phyloP scores from a whole-genome alignment of 176 grass and related monocot species.

The Phoenix dactylifera region DNA sequence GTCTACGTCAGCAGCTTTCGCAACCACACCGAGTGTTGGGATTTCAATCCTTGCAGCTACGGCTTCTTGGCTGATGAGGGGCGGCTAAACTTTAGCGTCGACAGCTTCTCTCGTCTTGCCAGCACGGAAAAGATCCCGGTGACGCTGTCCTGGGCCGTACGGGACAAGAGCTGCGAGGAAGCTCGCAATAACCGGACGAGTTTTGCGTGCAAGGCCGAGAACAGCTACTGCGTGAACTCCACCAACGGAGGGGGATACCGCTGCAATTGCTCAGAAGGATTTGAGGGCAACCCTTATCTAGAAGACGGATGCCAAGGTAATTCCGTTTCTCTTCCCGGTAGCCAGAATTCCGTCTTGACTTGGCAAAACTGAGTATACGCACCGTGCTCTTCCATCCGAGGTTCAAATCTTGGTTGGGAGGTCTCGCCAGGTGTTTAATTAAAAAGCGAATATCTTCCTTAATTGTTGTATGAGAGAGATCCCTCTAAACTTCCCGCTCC shows the following conservation, averaged over 20 bases:
- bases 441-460: too few relatives aligned
- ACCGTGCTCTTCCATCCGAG: too few relatives aligned
- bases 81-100: neutral
- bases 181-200: neutral
- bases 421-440: too few relatives aligned
- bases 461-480: too few relatives aligned
- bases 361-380: too few relatives aligned
- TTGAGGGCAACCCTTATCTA: neutral
- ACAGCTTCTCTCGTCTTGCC: neutral
- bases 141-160: neutral
- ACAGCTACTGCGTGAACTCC: neutral
- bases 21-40: neutral
- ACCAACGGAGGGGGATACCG: neutral
- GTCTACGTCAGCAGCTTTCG: neutral
- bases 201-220: neutral
- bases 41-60: neutral
- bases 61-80: neutral
- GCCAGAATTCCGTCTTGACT: too few relatives aligned
- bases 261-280: neutral
- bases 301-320: neutral
- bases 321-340: neutral
- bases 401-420: too few relatives aligned
- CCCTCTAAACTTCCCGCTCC: too few relatives aligned
- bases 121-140: neutral
- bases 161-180: neutral